These are phyloP conservation scores for Fusarium sp. DNA, from an alignment of 2,329 filamentous ascomycete species.

Conservation along the genomic window DNA sequence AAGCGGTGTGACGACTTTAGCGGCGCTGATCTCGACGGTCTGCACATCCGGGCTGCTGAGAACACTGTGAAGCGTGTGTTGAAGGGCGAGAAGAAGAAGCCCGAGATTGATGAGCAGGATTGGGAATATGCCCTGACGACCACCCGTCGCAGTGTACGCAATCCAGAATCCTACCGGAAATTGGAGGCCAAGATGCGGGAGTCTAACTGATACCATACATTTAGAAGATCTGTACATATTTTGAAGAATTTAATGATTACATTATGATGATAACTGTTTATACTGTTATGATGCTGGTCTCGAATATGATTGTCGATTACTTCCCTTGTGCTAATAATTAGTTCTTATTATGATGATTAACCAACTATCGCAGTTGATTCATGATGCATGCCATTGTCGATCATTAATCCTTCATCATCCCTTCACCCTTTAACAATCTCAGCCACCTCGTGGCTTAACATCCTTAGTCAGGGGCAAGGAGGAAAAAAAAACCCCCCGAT, in stretches of 20 bases:
- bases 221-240: not conserved
- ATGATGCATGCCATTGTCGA: not conserved
- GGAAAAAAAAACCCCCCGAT: constrained; percentile 1
- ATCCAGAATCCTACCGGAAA: constrained; percentile 56
- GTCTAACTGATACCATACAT: constrained; percentile 2
- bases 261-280: not conserved
- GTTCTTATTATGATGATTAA: not conserved
- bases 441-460: constrained; percentile 21
- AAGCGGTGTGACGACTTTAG: constrained; percentile 80
- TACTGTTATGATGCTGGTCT: not conserved
- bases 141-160: constrained; percentile 61
- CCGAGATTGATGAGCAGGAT: constrained; percentile 52
- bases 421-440: not conserved
- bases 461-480: constrained; percentile 15
- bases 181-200: constrained; percentile 38
- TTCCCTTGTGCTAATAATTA: not conserved
- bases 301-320: not conserved
- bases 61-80: constrained; percentile 58
- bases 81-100: constrained; percentile 37
- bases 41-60: constrained; percentile 61
- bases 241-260: not conserved
- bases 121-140: constrained; percentile 64
- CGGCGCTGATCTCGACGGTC: constrained; percentile 68
- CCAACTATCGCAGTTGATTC: not conserved
- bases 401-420: not conserved